Evolutionary conservation across 2,329 filamentous ascomycete genomes (phyloP).

Genomic region (Xylariales sp.): DNA sequence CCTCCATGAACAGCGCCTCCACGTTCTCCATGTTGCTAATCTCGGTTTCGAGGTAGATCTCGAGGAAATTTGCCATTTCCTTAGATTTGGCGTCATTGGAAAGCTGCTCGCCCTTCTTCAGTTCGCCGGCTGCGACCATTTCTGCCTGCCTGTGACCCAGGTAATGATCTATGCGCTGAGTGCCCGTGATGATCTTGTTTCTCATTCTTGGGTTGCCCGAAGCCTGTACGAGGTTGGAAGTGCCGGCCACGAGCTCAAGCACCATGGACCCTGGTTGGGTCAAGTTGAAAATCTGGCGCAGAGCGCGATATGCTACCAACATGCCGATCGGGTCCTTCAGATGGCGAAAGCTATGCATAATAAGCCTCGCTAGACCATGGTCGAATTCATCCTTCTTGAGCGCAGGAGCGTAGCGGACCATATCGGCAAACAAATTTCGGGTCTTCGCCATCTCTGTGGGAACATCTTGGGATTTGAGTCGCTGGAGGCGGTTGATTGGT

Average conservation of each 20-base stretch:
- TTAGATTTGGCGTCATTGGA: slow-evolving; percentile 29
- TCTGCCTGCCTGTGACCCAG: slow-evolving; percentile 22
- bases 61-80: slow-evolving; percentile 39
- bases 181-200: slow-evolving; percentile 35
- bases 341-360: slow-evolving; percentile 46
- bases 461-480: slow-evolving; percentile 23
- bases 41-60: slow-evolving; percentile 28
- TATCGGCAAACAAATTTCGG: slow-evolving; percentile 42
- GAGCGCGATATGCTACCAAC: slow-evolving; percentile 38
- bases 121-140: slow-evolving; percentile 19
- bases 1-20: slow-evolving; percentile 23
- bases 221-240: slow-evolving; percentile 32
- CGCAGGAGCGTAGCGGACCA: slow-evolving; percentile 41
- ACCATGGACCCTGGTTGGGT: slow-evolving; percentile 39
- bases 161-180: slow-evolving; percentile 36
- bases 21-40: slow-evolving; percentile 12
- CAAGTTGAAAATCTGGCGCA: slow-evolving; percentile 39
- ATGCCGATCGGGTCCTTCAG: slow-evolving; percentile 39
- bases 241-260: slow-evolving; percentile 41
- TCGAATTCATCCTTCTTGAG: slow-evolving; percentile 41
- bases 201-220: slow-evolving; percentile 36
- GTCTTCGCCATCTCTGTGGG: slow-evolving; percentile 26
- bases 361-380: slow-evolving; percentile 41
- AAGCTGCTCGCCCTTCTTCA: slow-evolving; percentile 25
- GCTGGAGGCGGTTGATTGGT: slow-evolving; percentile 42